phyloP scores from a whole-genome alignment of 2,329 filamentous ascomycete species.

The Colletotrichum nymphaeae region DNA sequence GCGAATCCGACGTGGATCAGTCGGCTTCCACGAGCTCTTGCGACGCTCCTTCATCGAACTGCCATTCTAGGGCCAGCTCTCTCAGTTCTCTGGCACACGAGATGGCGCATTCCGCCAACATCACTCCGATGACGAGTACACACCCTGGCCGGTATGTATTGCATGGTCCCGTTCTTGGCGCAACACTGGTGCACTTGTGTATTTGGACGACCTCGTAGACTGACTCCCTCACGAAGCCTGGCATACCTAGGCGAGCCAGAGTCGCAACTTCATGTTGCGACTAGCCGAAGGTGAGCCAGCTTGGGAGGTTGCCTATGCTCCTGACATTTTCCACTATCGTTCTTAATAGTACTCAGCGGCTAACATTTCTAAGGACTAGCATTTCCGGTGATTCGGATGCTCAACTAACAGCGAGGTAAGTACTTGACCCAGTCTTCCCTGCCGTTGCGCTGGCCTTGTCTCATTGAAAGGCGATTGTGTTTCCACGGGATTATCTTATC shows the following conservation, averaged over 20 bases:
- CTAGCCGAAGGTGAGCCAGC: conserved; percentile 13
- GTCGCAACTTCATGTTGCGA: conserved; percentile 8
- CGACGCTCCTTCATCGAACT: conserved; percentile 37
- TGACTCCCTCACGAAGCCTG: conserved; percentile 11
- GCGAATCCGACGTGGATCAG: conserved; percentile 38
- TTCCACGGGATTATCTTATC: neutral
- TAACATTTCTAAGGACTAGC: conserved; percentile 11
- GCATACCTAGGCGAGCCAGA: conserved; percentile 15
- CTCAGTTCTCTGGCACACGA: conserved; percentile 43
- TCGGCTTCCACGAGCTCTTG: conserved; percentile 39
- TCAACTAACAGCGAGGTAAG: conserved; percentile 38
- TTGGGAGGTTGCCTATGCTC: neutral
- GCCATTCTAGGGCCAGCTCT: conserved; percentile 46
- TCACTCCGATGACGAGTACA: conserved; percentile 39
- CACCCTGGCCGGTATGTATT: conserved; percentile 41
- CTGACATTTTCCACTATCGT: neutral
- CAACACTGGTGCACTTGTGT: neutral
- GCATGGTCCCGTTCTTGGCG: neutral
- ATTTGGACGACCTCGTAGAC: neutral
- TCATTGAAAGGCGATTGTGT: neutral
- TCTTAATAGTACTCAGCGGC: neutral
- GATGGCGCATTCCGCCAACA: conserved; percentile 36
- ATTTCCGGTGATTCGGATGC: conserved; percentile 30
- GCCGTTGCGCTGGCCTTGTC: neutral
- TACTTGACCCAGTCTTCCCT: neutral